Conservation (phyloP, 176 grass and related monocot genomes). For the Tillandsia leiboldiana region DNA sequence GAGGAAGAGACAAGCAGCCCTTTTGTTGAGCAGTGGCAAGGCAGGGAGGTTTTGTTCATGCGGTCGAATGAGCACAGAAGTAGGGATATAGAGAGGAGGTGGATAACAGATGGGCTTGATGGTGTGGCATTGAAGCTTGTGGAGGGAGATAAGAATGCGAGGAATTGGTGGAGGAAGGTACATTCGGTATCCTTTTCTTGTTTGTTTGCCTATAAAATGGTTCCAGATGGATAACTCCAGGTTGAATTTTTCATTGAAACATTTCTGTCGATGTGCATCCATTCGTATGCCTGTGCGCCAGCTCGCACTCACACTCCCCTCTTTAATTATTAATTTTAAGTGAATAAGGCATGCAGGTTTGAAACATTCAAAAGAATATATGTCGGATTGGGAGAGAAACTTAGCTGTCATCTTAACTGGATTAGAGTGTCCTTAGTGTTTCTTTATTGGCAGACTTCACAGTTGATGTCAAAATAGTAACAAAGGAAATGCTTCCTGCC, state of each 20-base stretch:
- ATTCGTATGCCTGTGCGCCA: no score
- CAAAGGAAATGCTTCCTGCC: no score
- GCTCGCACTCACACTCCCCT: no score
- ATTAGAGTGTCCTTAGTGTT: no score
- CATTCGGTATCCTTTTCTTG: constrained; percentile 10
- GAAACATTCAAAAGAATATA: no score
- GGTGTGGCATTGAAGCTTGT: constrained; percentile 52
- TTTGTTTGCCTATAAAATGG: constrained; percentile 4
- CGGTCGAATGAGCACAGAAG: constrained; percentile 61
- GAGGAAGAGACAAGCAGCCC: constrained; percentile 33
- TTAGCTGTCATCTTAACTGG: no score
- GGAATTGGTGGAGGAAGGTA: constrained; percentile 97
- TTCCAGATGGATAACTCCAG: constrained; percentile 2
- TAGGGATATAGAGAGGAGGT: constrained; percentile 40
- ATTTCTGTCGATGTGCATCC: no score
- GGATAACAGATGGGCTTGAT: constrained; percentile 60
- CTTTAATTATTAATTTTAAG: no score
- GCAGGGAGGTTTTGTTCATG: constrained; percentile 59
- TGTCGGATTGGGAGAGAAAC: no score
- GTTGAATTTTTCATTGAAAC: neutral
- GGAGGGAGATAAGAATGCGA: constrained; percentile 61
- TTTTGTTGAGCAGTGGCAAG: constrained; percentile 73
- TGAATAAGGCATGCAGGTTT: no score
- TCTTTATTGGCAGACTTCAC: no score
- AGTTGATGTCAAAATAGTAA: no score